Conservation (phyloP, 2,329 filamentous ascomycete species). For the Sporothrix pallida region DNA sequence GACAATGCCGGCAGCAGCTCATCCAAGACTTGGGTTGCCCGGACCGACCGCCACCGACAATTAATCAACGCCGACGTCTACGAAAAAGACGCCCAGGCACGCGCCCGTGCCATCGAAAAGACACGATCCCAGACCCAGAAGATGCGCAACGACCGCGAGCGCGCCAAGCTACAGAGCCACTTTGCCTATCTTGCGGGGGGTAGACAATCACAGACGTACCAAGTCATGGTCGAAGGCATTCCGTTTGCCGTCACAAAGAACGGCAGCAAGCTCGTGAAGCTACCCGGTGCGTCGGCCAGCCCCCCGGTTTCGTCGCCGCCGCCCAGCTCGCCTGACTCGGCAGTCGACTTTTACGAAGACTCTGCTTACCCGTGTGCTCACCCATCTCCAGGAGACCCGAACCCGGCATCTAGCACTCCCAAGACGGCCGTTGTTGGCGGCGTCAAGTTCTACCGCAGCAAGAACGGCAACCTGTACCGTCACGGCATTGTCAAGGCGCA, state of each 20-base stretch:
- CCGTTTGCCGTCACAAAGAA: conserved; percentile 75
- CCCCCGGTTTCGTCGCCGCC: neutral
- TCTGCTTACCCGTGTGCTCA: conserved; percentile 42
- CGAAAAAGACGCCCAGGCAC: conserved; percentile 72
- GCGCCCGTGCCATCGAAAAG: conserved; percentile 73
- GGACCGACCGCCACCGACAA: conserved; percentile 77
- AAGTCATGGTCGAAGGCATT: conserved; percentile 73
- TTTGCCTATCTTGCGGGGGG: conserved; percentile 47
- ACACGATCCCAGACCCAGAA: conserved; percentile 64
- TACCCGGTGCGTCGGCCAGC: conserved; percentile 64
- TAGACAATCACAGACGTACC: conserved; percentile 53
- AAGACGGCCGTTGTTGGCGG: conserved; percentile 75
- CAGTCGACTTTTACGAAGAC: conserved; percentile 32
- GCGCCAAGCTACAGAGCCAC: conserved; percentile 59
- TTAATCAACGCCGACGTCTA: conserved; percentile 82
- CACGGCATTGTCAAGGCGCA: conserved; percentile 71
- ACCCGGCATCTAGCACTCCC: conserved; percentile 70
- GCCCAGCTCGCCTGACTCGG: neutral
- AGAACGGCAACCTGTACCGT: conserved; percentile 84
- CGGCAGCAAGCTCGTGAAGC: conserved; percentile 80
- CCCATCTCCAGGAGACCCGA: conserved; percentile 58
- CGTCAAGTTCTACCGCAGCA: conserved; percentile 83
- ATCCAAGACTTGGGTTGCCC: conserved; percentile 66
- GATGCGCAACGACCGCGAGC: conserved; percentile 63
- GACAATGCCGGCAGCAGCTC: conserved; percentile 39